Percentiles rank a stretch among this genome's conserved stretches.
Evolutionary conservation across 164 flowering plant species (phyloP).

Genomic region (Vitis labrusca): DNA sequence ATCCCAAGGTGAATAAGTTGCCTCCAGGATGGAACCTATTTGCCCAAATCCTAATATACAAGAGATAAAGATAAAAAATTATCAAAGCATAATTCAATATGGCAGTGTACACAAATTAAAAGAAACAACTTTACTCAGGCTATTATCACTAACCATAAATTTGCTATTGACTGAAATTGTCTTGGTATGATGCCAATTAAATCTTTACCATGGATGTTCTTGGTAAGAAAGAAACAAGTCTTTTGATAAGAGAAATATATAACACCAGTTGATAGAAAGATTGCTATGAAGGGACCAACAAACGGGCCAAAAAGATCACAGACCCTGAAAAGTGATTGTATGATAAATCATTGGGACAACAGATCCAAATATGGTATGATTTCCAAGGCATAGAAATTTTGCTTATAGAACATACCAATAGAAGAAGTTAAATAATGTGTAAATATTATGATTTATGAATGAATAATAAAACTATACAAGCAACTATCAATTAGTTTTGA

Average conservation of each 20-base stretch:
- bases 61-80: neutral
- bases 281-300: constrained; percentile 41
- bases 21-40: too few relatives aligned
- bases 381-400: too few relatives aligned
- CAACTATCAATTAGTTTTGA: too few relatives aligned
- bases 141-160: constrained; percentile 49
- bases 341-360: constrained; percentile 68
- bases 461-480: too few relatives aligned
- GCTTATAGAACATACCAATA: too few relatives aligned
- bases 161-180: constrained; percentile 54
- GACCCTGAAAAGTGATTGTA: constrained; percentile 67
- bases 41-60: too few relatives aligned
- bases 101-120: neutral
- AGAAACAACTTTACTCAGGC: neutral
- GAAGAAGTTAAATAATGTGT: too few relatives aligned
- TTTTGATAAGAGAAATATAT: neutral
- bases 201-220: constrained; percentile 69
- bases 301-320: constrained; percentile 59
- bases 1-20: too few relatives aligned
- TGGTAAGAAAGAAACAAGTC: constrained; percentile 27
- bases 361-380: neutral
- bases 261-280: neutral
- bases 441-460: too few relatives aligned
- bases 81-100: neutral
- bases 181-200: constrained; percentile 77